Evolutionary conservation across 73 alveolate species (phyloP), one percentile per base, ranked within the genome.

Genomic region (Paramecium caudatum): DNA sequence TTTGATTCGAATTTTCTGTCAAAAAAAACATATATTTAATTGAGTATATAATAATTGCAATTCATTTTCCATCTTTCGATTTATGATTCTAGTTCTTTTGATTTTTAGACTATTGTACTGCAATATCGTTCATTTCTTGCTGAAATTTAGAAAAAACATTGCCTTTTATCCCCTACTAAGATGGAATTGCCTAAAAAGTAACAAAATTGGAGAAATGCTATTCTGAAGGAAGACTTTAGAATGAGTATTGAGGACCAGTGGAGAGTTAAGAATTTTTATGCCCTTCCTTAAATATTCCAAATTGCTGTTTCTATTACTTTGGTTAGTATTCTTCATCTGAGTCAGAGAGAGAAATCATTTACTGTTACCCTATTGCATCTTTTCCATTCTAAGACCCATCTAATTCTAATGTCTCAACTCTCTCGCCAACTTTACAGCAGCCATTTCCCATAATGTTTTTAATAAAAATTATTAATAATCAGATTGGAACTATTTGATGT

Each of bases 361-460:
- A 15, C 8, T 30, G 25, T 74, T 45, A 43, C 43, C 32, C 27
- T 4, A 37, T 41, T 8, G 69, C 43, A 37, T 74, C 33, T 15
- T 74, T 74, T 34, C 37, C 19, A 41, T 37, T 41, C 43, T 74
- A 19, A 4, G 80, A 43, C 19, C 41, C 50, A 41, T 74, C 88
- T 0, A 74, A 5, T 21, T 37, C 39, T 27, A 74, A 17, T 34
- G 88, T 74, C 21, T 74, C 88, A 3, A 37, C 68, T 74, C 88
- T 16, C 9, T 74, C 88, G 8, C 17, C 10, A 13, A 30, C 16
- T 41, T 41, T 74, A 25, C 88, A 74, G 41, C 88, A 74, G 17
- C 88, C 88, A 74, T 74, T 74, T 13, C 88, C 88, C 88, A 74
- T 74, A 19, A n/a, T 74, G 3, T 16, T 16, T 37, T 37, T 74